Conservation (phyloP, 192 early-diverging fungal species). For the Chytriomyces sp. region DNA sequence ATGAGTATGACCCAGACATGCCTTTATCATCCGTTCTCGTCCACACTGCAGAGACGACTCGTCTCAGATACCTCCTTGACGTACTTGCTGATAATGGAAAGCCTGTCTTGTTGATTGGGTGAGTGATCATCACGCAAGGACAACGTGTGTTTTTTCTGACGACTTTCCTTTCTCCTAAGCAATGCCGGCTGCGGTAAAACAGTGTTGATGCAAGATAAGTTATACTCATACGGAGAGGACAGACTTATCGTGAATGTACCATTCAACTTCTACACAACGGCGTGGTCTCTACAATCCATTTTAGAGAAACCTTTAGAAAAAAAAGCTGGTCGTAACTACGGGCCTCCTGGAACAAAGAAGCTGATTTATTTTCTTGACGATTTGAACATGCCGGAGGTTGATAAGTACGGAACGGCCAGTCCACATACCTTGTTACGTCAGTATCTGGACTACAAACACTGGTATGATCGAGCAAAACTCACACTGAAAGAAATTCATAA, state of each 20-base stretch:
- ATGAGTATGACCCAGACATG: slow-evolving; percentile 59
- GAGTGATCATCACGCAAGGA: no score
- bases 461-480: slow-evolving; percentile 67
- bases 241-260: slow-evolving; percentile 64
- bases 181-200: slow-evolving; percentile 71
- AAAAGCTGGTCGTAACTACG: slow-evolving; percentile 68
- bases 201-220: slow-evolving; percentile 66
- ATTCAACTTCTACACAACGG: slow-evolving; percentile 70
- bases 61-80: slow-evolving; percentile 61
- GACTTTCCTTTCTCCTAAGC: slow-evolving; percentile 36
- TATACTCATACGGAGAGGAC: slow-evolving; percentile 63
- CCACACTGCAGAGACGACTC: slow-evolving; percentile 64
- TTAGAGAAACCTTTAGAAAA: slow-evolving; percentile 69
- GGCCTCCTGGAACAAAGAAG: slow-evolving; percentile 65
- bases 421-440: slow-evolving; percentile 66
- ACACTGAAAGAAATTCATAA: slow-evolving; percentile 72
- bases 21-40: slow-evolving; percentile 61
- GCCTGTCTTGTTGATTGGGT: slow-evolving; percentile 52
- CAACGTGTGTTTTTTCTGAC: neutral
- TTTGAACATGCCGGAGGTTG: slow-evolving; percentile 71
- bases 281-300: slow-evolving; percentile 59
- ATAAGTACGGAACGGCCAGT: slow-evolving; percentile 67
- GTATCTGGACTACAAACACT: slow-evolving; percentile 64
- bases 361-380: slow-evolving; percentile 71
- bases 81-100: slow-evolving; percentile 65